Evolutionary conservation across 2,329 filamentous ascomycete species (phyloP).

Genomic region (Pseudogymnoascus sp.): DNA sequence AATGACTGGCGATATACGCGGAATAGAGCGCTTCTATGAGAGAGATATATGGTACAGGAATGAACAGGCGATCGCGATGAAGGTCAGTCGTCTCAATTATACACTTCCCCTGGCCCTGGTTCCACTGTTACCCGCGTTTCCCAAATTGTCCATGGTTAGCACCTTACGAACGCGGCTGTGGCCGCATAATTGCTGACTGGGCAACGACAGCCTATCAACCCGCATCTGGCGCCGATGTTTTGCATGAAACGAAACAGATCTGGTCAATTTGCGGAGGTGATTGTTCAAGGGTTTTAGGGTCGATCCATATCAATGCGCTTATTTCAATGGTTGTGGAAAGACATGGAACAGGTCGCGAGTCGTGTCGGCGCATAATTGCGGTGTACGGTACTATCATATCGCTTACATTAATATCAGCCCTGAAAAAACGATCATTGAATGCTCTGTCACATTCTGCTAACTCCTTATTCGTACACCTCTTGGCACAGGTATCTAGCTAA

Average conservation of each 20-base stretch:
- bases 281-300: not conserved
- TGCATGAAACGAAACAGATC: slow-evolving; percentile 7
- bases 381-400: not conserved
- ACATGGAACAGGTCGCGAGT: not conserved
- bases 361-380: not conserved
- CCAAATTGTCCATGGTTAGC: slow-evolving; percentile 3
- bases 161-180: not conserved
- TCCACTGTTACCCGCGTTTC: slow-evolving; percentile 7
- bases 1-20: slow-evolving; percentile 5
- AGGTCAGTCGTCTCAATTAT: slow-evolving; percentile 1
- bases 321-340: not conserved
- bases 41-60: not conserved
- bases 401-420: not conserved
- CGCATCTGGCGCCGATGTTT: not conserved
- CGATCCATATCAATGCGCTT: slow-evolving; percentile 1
- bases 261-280: not conserved
- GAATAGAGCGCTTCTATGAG: not conserved
- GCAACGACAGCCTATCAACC: slow-evolving; percentile 4
- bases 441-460: not conserved
- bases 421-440: not conserved
- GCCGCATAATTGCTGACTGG: slow-evolving; percentile 1
- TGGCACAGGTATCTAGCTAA: slow-evolving; percentile 5
- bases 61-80: not conserved
- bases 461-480: not conserved
- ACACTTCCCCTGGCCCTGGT: slow-evolving; percentile 5